Evolutionary conservation across 345 rosid species (phyloP), one percentile per base, ranked within the genome.

Genomic region (Lumnitzera racemosa): DNA sequence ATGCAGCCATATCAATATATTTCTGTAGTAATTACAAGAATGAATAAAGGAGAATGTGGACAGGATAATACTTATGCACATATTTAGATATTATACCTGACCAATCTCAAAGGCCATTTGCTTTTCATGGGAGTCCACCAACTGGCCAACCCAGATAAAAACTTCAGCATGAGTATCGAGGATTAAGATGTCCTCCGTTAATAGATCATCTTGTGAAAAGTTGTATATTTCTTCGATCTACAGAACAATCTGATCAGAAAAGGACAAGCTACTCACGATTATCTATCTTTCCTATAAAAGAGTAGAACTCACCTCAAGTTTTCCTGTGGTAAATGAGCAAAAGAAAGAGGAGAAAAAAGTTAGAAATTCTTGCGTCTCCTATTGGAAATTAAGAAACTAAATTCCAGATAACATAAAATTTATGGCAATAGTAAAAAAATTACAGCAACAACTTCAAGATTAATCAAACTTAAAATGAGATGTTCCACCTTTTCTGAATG

Each of bases 101-200:
- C 92, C 97, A 80, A 88, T 76, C 61, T 86, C 97, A 58, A 90
- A 88, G 67, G 87, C 95, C 78, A 57, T 81, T 76, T 88, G 91
- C 79, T 95, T 95, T 73, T 95, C 95, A 71, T 81, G 85, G 53
- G 89, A 23, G 61, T 90, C 97, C 50, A 78, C 92, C 11, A 75
- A 86, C 53, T 88, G 90, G 56, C 99, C 99, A 77, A 90, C 87
- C 99, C 99, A 95, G 64, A 90, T 84, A 82, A 90, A 95, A 59
- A 90, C 96, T 74, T 90, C 99, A 61, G 95, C 92, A 64, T 82
- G 92, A 43, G 97, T 88, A 74, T 95, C 99, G 47, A 95, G 88
- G 67, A 95, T 74, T 83, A 88, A 70, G 68, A 86, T 75, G 68
- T 95, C 99, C 73, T 95, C 99, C 7, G 97, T 81, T 83, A 95